Evolutionary conservation across 306 rosid genomes (phyloP).

Genomic region (Canavalia ensiformis): DNA sequence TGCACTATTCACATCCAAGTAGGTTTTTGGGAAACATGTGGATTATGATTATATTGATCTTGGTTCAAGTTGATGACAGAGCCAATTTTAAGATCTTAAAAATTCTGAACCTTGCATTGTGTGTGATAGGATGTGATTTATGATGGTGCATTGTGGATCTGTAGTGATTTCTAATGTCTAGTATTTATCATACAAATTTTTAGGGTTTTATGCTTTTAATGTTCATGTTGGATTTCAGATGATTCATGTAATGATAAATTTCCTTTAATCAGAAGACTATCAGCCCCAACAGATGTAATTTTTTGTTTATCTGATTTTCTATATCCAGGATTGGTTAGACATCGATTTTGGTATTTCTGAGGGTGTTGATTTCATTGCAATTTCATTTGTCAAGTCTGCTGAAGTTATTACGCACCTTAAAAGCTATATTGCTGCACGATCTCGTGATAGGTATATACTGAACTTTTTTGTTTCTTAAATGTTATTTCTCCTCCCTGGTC

Average conservation of each 20-base stretch:
- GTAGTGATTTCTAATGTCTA: conserved; percentile 16
- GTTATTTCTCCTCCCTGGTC: too few relatives aligned
- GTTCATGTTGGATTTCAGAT: conserved; percentile 19
- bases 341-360: conserved; percentile 97
- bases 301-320: conserved; percentile 51
- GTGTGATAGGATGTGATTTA: conserved; percentile 16
- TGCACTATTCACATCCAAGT: not conserved
- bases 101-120: conserved; percentile 24
- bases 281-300: conserved; percentile 13
- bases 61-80: conserved; percentile 37
- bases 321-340: conserved; percentile 95
- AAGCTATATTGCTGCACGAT: conserved; percentile 95
- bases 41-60: conserved; percentile 22
- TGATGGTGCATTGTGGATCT: conserved; percentile 25
- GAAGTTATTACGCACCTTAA: conserved; percentile 98
- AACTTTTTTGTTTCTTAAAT: not conserved
- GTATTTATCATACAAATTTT: conserved; percentile 22
- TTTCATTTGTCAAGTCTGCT: conserved; percentile 98
- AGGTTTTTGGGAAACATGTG: conserved; percentile 6
- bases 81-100: not conserved
- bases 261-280: conserved; percentile 6
- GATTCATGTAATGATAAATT: conserved; percentile 25
- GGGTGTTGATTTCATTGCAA: conserved; percentile 95
- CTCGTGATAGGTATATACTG: conserved; percentile 72
- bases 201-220: conserved; percentile 18